Base-by-base conservation (phyloP, 2,329 filamentous ascomycete species). In the Cryphonectria carpinicola region DNA sequence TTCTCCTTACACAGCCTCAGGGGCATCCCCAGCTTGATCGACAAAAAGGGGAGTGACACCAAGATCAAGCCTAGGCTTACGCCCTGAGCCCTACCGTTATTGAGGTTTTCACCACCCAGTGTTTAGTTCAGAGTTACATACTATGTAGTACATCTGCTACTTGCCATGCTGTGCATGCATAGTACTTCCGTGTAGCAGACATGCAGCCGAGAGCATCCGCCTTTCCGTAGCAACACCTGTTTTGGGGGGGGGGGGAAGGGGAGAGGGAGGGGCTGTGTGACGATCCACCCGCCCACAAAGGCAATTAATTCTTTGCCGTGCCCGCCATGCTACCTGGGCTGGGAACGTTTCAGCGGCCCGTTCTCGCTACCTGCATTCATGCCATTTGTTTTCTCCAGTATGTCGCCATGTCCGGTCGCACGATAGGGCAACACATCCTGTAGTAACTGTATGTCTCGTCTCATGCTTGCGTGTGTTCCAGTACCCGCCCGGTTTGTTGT, bases 321-420 rank as follows among this genome's bases (percentile, higher is more conserved):
- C 13, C 25, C 54, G 13, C 25, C 11, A 6, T 13, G 52, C 11
- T 14, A 56, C 52, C 52, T 56, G 28, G 54, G 22, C 46, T 14
- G 28, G 28, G 28, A 32, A 32, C n/a, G 10, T 17, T 17, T 32
- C n/a, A 56, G n/a, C n/a, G 13, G 43, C 17, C 25, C 52, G 3
- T 58, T 58, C 54, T 58, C 28, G 54, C 19, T 13, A n/a, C 19
- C 7, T n/a, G 46, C 46, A 19, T n/a, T 22, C 22, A 32, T 58
- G 28, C 25, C 28, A 32, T 58, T 10, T n/a, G n/a, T 3, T 32
- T 56, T 56, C 52, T 56, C 4, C 52, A 28, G 25, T 5, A 58
- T 58, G 28, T 56, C 25, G 52, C 54, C 25, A 58, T 58, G 54
- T 35, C 54, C 54, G 54, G 54, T 58, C 13, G 54, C 54, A 58